Evolutionary conservation across 345 rosid species (phyloP), one percentile per base, ranked within the genome.

Genomic region (Salix arbutifolia): DNA sequence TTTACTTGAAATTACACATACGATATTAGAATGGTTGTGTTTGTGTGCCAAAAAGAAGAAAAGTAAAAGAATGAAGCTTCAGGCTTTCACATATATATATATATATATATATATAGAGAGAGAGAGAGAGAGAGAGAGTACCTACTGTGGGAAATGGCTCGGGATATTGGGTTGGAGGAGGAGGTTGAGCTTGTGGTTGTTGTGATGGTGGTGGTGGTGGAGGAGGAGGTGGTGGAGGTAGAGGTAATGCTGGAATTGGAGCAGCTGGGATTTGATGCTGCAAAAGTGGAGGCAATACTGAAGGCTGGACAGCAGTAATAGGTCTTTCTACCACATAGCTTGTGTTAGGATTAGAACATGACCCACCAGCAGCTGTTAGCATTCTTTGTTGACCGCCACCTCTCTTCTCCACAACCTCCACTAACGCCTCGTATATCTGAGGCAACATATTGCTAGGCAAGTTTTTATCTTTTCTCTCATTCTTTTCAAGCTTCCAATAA

Each of bases 401-500:
- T 85, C 74, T 91, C 71, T 78, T 88, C 86, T 92, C 93, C 72
- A 92, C 92, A 10, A 89, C 93, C 38, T 90, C 89, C 61, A 84
- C 87, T 76, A 94, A 79, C 7, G 88, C 92, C 68, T 92, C 90
- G 65, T 91, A 90, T 46, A 92, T 89, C 60, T 90, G 87, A 77
- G 81, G 80, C 78, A 91, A 68, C 92, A 92, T 89, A 77, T 91
- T 91, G 75, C 91, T 86, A 12, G 97, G 98, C 79, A 94, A 86
- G 82, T 85, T 92, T 76, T 81, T 88, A 38, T 88, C 94, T 87
- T 94, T 94, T 76, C 96, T 86, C 72, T 88, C 93, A 81, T 77
- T 87, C 86, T 89, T 94, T 83, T 90, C 98, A 84, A 92, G 88
- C 76, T 85, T 88, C 98, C 98, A 94, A 65, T 92, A 94, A 53